Percentiles rank a stretch among this genome's conserved stretches.
These are phyloP conservation scores for Acorus gramineus DNA, from an alignment of 106 monocot species.

Conservation along the genomic window DNA sequence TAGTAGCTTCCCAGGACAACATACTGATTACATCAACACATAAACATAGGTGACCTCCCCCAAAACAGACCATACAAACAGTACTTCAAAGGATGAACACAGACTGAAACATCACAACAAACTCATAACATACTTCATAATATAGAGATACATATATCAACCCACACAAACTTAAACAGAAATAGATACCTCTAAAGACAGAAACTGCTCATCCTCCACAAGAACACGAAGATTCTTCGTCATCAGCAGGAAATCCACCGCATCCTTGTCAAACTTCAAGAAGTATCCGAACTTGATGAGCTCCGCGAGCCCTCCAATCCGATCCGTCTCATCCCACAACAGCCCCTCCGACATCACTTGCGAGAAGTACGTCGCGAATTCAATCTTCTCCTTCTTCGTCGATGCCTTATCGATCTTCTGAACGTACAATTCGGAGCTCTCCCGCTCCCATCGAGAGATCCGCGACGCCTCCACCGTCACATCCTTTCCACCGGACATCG, in stretches of 20 bases:
- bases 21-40: too few relatives aligned
- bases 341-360: conserved; percentile 33
- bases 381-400: conserved; percentile 13
- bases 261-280: conserved; percentile 32
- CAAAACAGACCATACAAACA: too few relatives aligned
- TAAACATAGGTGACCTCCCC: too few relatives aligned
- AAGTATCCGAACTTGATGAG: conserved; percentile 38
- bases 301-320: conserved; percentile 25
- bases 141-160: too few relatives aligned
- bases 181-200: neutral
- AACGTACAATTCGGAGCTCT: conserved; percentile 10
- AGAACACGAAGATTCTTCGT: conserved; percentile 38
- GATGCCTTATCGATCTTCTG: conserved; percentile 9
- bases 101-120: too few relatives aligned
- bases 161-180: too few relatives aligned
- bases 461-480: conserved; percentile 8
- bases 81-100: too few relatives aligned
- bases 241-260: conserved; percentile 35
- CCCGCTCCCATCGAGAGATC: conserved; percentile 28
- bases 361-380: conserved; percentile 40
- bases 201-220: conserved; percentile 40
- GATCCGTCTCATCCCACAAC: conserved; percentile 27
- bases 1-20: too few relatives aligned
- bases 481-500: conserved; percentile 14
- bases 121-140: too few relatives aligned